phyloP scores from a whole-genome alignment of 2,329 filamentous ascomycete genomes.

The Scolecobasidium constrictum region DNA sequence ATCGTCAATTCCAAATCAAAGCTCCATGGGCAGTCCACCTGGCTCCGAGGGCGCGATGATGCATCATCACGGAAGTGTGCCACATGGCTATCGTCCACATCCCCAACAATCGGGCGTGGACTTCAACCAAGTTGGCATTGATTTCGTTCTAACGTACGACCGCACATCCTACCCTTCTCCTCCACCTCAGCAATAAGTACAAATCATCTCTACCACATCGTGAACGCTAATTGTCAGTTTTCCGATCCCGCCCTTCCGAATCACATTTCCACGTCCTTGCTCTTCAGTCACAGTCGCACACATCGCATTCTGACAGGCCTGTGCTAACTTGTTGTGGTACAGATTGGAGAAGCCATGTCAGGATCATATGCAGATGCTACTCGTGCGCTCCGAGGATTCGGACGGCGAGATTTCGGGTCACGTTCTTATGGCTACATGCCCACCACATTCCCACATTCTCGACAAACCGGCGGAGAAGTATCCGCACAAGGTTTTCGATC shows the following conservation, averaged over 20 bases:
- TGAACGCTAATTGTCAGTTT: constrained; percentile 20
- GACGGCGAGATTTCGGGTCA: constrained; percentile 72
- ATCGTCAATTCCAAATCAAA: background rate
- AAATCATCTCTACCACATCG: constrained; percentile 9
- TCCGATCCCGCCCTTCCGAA: too few relatives aligned
- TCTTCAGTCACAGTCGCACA: too few relatives aligned
- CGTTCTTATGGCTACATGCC: constrained; percentile 85
- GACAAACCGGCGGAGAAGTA: constrained; percentile 45
- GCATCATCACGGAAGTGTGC: too few relatives aligned
- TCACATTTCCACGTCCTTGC: constrained; percentile 7
- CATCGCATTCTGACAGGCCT: background rate
- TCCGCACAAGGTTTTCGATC: constrained; percentile 66
- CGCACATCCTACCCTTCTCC: constrained; percentile 57
- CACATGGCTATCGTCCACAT: constrained; percentile 9
- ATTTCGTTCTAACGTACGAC: constrained; percentile 85
- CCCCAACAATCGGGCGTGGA: constrained; percentile 40
- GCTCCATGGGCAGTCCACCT: background rate
- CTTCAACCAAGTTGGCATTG: constrained; percentile 75
- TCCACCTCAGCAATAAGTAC: constrained; percentile 43
- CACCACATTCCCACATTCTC: constrained; percentile 55
- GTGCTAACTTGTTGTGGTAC: background rate
- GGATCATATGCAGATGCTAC: constrained; percentile 73
- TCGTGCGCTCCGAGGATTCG: constrained; percentile 44
- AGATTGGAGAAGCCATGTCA: constrained; percentile 72
- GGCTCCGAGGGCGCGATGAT: background rate